Base-by-base conservation (phyloP, 1,139 yeast genomes). In the Lodderomyces oxycetoniae region DNA sequence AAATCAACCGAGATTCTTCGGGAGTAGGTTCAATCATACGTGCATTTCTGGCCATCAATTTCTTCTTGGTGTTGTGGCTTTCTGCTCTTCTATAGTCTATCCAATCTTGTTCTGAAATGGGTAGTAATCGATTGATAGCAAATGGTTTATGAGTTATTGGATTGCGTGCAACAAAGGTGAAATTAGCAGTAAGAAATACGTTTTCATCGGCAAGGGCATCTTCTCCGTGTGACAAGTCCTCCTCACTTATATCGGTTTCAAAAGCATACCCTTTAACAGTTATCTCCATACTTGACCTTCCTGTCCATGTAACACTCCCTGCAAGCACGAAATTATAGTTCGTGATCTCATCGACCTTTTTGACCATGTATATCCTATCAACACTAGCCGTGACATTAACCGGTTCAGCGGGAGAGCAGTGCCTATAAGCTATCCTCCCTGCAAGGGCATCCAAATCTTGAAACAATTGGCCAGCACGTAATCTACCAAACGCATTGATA, bases 321-420 rank as follows among this genome's bases (percentile, higher is more conserved):
- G 93, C 88, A 43, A 89, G 63, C 17, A 86, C 71, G 49, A 89
- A 82, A 56, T 87, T 86, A 59, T 73, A 81, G 44, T 79, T 76
- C 38, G 71, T 68, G 42, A 88, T 78, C 48, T 82, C 87, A 50
- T 87, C 95, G 29, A 88, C 77, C 44, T 87, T 80, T 54, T 83
- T 84, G 41, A 87, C 77, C 79, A 89, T 81, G 56, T 85, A 85
- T 47, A 89, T 85, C 43, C 96, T 69, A 59, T 89, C 96, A 24
- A 89, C 96, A 11, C 93, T 81, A 1, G 96, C 96, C 10, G 96
- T 89, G 23, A 87, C 96, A 52, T 86, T 82, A 56, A 86, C 88
- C 7, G 96, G 95, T 52, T 83, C 88, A 1, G 95, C 91, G 0
- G 96, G 96, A 5, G 85, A 71, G 61, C 94, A 84, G 53, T 85